Evolutionary conservation across 371 early-diverging fungal genomes (phyloP), one percentile per base, ranked within the genome.

Genomic region (Rhizopus sp.): DNA sequence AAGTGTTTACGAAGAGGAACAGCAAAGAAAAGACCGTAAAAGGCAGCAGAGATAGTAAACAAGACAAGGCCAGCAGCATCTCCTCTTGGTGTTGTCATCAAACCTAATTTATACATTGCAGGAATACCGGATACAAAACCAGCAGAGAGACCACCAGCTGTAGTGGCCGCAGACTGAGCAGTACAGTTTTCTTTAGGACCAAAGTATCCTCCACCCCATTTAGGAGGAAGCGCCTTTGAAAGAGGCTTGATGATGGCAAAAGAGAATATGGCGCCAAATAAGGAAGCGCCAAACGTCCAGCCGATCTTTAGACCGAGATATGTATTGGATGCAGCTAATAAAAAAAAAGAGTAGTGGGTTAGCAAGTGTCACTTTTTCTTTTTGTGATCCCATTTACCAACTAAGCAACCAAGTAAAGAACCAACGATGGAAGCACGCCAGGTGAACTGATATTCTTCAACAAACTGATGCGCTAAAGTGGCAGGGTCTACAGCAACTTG

Each of bases 21-120:
- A 50, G 87, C 88, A 61, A 88, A 90, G 73, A 88, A 90, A 32
- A 88, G 69, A 59, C 90, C 90, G 39, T 85, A 87, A 75, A 85
- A 85, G 15, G 88, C 85, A 40, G 84, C 73, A 52, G 77, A 75
- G 44, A 76, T 72, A 7, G 87, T 80, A 77, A 86, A 87, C 23
- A 74, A 66, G 1, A 77, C 50, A 17, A 85, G 70, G 17, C 79
- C 69, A 34, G 68, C 81, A 35, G 78, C 70, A 60, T 85, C 85
- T 7, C 76, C 69, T 34, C 67, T 47, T 32, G 82, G 81, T 1
- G 62, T 68, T 13, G 69, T 71, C 75, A 83, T 73, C 32, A 88
- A 57, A 41, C 85, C 82, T 31, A 88, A 69, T 44, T 78, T 80
- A 60, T 87, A 90, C 81, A 88, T 75, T 39, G 90, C 90, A 32